Evolutionary conservation across 768 basidiomycete genomes (phyloP).

Genomic region (Epithele typhae): DNA sequence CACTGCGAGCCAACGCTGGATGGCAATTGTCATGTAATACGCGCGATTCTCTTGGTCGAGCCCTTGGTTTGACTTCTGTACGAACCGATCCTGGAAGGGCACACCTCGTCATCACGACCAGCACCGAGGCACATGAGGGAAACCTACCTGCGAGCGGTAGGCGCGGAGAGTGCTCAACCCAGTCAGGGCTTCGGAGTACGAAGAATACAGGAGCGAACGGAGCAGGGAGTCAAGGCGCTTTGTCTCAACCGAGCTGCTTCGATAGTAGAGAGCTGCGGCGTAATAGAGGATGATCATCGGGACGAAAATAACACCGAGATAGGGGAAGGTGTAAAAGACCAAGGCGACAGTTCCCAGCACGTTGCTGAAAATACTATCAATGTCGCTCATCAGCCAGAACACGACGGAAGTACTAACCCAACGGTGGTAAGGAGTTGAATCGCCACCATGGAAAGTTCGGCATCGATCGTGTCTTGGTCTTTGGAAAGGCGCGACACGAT

Average conservation of each 20-base stretch:
- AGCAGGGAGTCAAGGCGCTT: slow-evolving; percentile 62
- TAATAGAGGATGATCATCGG: slow-evolving; percentile 53
- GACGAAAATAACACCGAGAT: slow-evolving; percentile 58
- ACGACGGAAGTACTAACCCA: slow-evolving; percentile 7
- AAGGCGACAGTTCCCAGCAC: slow-evolving; percentile 53
- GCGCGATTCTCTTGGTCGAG: slow-evolving; percentile 59
- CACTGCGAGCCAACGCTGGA: slow-evolving; percentile 62
- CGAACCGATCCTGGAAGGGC: slow-evolving; percentile 37
- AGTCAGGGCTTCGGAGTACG: slow-evolving; percentile 58
- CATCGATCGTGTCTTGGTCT: slow-evolving; percentile 58
- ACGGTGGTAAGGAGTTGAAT: slow-evolving; percentile 22
- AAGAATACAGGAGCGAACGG: slow-evolving; percentile 53
- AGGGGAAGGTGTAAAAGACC: slow-evolving; percentile 57
- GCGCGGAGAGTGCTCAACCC: slow-evolving; percentile 62
- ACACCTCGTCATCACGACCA: slow-evolving; percentile 20
- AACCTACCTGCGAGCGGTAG: slow-evolving; percentile 42
- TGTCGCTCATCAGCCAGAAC: not conserved
- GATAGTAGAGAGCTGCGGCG: slow-evolving; percentile 50
- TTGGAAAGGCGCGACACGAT: slow-evolving; percentile 56
- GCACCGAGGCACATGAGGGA: slow-evolving; percentile 49
- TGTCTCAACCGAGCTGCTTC: slow-evolving; percentile 57
- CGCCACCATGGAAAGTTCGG: slow-evolving; percentile 40
- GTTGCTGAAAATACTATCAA: slow-evolving; percentile 30
- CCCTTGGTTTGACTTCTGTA: slow-evolving; percentile 46
- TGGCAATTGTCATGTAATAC: slow-evolving; percentile 58